Percentiles rank a stretch among this genome's conserved stretches.
These are phyloP conservation scores for Coffea eugenioides DNA, from an alignment of 257 asterid genomes.

Conservation along the genomic window DNA sequence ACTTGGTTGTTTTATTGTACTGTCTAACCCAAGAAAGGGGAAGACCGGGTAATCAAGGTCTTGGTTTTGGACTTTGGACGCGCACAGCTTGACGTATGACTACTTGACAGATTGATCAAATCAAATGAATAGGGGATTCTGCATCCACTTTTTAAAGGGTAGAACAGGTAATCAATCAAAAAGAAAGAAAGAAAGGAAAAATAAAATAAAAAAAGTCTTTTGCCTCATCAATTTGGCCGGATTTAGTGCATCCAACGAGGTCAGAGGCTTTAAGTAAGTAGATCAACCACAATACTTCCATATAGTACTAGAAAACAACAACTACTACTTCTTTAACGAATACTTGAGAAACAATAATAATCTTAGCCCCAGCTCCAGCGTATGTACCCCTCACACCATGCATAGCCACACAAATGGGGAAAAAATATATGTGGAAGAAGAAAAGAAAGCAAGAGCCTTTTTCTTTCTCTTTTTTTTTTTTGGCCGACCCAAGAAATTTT, in stretches of 20 bases:
- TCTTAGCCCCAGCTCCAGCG: constrained; percentile 6
- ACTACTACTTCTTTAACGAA: background rate
- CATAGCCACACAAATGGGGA: background rate
- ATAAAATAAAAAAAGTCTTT: constrained; percentile 1
- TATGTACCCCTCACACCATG: background rate
- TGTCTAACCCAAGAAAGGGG: constrained; percentile 8
- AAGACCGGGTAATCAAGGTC: constrained; percentile 1
- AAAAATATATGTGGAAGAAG: background rate
- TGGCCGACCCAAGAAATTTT: background rate
- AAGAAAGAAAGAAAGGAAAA: background rate
- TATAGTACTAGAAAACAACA: background rate
- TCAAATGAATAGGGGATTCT: constrained; percentile 10
- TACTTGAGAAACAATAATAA: background rate
- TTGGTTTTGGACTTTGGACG: constrained; percentile 5
- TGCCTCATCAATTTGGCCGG: constrained; percentile 16
- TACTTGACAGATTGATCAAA: constrained; percentile 8
- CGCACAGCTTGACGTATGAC: background rate
- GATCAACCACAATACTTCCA: constrained; percentile 1
- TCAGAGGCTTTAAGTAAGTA: background rate
- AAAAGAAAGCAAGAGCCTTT: background rate
- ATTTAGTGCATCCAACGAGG: constrained; percentile 11
- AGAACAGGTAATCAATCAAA: constrained; percentile 18
- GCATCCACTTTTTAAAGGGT: constrained; percentile 18
- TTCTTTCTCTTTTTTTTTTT: background rate
- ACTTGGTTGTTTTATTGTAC: background rate